These are phyloP conservation scores for Paramecium caudatum DNA, from an alignment of 73 alveolate species.

Conservation along the genomic window DNA sequence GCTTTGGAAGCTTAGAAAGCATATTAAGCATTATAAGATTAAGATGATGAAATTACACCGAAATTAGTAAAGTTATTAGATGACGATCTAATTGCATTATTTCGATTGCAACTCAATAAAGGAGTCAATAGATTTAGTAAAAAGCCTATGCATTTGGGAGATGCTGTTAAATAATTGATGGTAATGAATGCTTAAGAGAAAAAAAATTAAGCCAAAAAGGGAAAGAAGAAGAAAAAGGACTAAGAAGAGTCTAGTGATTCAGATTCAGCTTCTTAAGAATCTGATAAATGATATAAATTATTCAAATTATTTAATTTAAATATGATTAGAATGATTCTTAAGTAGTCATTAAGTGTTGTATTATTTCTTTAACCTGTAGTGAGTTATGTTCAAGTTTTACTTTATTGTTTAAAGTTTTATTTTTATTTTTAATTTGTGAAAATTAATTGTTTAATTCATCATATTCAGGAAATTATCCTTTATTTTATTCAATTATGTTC, in stretches of 20 bases:
- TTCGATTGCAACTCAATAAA: background rate
- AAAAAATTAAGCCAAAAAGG: background rate
- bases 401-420: background rate
- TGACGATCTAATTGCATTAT: background rate
- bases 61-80: conserved; percentile 25
- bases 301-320: background rate
- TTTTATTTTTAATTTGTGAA: background rate
- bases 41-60: background rate
- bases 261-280: background rate
- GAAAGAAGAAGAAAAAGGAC: background rate
- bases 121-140: background rate
- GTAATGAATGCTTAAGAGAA: conserved; percentile 6
- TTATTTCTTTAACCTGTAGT: background rate
- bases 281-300: background rate
- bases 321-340: conserved; percentile 36
- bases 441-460: background rate
- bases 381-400: background rate
- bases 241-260: background rate
- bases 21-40: background rate
- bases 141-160: background rate
- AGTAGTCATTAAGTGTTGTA: background rate
- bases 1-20: conserved; percentile 64
- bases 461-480: background rate
- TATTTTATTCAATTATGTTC: background rate
- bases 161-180: conserved; percentile 46